Conservation (phyloP, 2,329 filamentous ascomycete genomes). For the Phaeosphaeriaceae sp. region DNA sequence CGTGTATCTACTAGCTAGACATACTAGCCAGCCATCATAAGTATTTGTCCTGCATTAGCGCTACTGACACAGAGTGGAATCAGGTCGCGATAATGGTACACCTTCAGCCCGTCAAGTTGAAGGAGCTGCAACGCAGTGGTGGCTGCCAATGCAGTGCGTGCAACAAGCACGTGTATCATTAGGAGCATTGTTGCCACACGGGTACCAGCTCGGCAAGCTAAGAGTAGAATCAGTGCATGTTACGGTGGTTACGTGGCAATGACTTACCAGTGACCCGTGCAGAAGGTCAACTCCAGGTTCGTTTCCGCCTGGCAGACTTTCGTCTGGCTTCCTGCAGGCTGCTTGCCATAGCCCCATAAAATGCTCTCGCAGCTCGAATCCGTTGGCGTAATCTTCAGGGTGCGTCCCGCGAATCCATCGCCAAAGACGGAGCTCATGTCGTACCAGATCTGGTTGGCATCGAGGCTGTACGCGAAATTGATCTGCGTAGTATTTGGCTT, state of each 20-base stretch:
- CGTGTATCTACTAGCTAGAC: too few relatives aligned
- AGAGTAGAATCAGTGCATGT: not conserved
- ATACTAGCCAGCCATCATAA: too few relatives aligned
- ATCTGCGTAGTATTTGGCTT: slow-evolving; percentile 38
- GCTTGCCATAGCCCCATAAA: slow-evolving; percentile 29
- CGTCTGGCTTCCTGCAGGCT: slow-evolving; percentile 31
- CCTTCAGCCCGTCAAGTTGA: not conserved
- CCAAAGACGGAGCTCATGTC: slow-evolving; percentile 38
- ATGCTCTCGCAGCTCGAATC: slow-evolving; percentile 32
- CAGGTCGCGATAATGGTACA: too few relatives aligned
- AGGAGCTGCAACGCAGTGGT: not conserved
- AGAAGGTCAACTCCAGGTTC: slow-evolving; percentile 37
- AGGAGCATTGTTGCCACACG: slow-evolving; percentile 28
- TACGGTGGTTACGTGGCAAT: too few relatives aligned
- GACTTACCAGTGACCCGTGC: slow-evolving; percentile 25
- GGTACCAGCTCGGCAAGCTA: slow-evolving; percentile 39
- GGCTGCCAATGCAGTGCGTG: slow-evolving; percentile 36
- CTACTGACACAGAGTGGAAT: too few relatives aligned
- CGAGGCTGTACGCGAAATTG: slow-evolving; percentile 38
- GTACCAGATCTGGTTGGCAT: slow-evolving; percentile 32
- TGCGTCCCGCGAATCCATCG: slow-evolving; percentile 33
- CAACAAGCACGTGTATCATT: slow-evolving; percentile 28
- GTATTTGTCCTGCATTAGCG: too few relatives aligned
- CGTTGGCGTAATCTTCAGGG: slow-evolving; percentile 30
- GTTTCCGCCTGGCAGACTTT: slow-evolving; percentile 28